phyloP scores from a whole-genome alignment of 345 rosid genomes.

The Hypericum perforatum region DNA sequence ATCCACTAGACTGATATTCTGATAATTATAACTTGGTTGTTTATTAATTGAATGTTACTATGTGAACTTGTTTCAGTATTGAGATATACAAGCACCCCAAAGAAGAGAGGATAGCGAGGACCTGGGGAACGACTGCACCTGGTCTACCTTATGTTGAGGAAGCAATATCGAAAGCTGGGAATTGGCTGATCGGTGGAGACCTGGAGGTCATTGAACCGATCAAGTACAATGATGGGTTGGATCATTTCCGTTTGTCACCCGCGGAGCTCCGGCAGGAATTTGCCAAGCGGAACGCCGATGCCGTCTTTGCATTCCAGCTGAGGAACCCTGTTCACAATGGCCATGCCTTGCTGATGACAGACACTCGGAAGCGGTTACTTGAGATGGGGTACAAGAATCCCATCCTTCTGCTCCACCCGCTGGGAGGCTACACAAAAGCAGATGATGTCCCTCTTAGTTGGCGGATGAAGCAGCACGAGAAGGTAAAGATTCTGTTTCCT shows the following conservation, averaged over 20 bases:
- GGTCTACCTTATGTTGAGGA: slow-evolving; percentile 89
- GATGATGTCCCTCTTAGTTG: slow-evolving; percentile 97
- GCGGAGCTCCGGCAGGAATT: slow-evolving; percentile 71
- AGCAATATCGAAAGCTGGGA: slow-evolving; percentile 60
- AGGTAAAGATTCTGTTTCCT: slow-evolving; percentile 32
- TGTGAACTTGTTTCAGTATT: slow-evolving; percentile 36
- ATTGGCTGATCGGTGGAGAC: slow-evolving; percentile 95
- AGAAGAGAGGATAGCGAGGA: slow-evolving; percentile 94
- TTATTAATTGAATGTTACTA: not conserved
- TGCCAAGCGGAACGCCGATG: slow-evolving; percentile 79
- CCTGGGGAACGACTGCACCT: slow-evolving; percentile 93
- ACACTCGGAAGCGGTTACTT: slow-evolving; percentile 82
- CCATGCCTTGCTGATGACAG: slow-evolving; percentile 92
- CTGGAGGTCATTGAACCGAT: slow-evolving; percentile 84
- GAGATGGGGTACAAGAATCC: slow-evolving; percentile 97
- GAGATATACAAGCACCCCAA: slow-evolving; percentile 95
- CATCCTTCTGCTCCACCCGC: slow-evolving; percentile 83
- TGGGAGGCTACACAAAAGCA: slow-evolving; percentile 94
- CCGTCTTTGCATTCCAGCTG: slow-evolving; percentile 97
- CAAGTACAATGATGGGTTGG: slow-evolving; percentile 82
- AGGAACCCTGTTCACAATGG: slow-evolving; percentile 99
- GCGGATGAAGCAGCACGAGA: slow-evolving; percentile 97
- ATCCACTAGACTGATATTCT: too few species aligned
- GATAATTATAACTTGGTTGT: too few species aligned
- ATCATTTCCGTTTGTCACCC: slow-evolving; percentile 82